phyloP scores from a whole-genome alignment of 768 basidiomycete species.

The Rhodosporidiobolus sp. region DNA sequence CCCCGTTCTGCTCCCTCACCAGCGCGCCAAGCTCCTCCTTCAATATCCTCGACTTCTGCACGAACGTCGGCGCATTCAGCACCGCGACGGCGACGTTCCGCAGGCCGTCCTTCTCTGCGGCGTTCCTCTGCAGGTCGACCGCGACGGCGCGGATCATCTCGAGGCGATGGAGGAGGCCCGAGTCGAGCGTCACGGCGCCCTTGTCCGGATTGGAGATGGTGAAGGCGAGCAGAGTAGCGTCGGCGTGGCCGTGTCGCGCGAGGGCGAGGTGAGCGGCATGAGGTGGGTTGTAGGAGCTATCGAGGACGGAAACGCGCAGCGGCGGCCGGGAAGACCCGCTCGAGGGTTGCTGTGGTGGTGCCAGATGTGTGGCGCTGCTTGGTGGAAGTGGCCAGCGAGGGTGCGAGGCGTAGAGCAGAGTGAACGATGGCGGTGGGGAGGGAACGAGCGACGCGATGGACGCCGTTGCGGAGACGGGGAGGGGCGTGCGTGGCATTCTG shows the following conservation, averaged over 20 bases:
- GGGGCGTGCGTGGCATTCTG: neutral
- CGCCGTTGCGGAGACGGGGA: conserved; percentile 16
- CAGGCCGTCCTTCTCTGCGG: neutral
- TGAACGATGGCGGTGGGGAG: conserved; percentile 1
- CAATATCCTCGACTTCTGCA: conserved; percentile 68
- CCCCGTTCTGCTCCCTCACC: conserved; percentile 39
- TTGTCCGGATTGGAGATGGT: conserved; percentile 89
- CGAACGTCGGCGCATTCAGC: conserved; percentile 83
- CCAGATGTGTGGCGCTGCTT: conserved; percentile 1
- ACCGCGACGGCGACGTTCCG: conserved; percentile 71
- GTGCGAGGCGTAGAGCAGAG: conserved; percentile 62
- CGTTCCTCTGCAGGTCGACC: conserved; percentile 47
- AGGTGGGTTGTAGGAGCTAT: conserved; percentile 91
- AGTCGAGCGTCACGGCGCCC: conserved; percentile 56
- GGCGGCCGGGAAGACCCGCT: conserved; percentile 22
- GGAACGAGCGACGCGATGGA: conserved; percentile 17
- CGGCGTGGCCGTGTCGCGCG: conserved; percentile 50
- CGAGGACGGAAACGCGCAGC: conserved; percentile 69
- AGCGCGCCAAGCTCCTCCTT: conserved; percentile 56
- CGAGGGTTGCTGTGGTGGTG: conserved; percentile 1
- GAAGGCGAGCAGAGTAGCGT: conserved; percentile 72
- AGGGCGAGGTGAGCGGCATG: conserved; percentile 79
- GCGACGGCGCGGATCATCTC: conserved; percentile 81
- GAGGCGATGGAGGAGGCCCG: conserved; percentile 69
- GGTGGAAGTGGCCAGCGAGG: conserved; percentile 63